A percentile compares a stretch with the other conserved stretches of the same genome.
phyloP scores from a whole-genome alignment of 2,329 filamentous ascomycete species.

The Ilyonectria sp. region DNA sequence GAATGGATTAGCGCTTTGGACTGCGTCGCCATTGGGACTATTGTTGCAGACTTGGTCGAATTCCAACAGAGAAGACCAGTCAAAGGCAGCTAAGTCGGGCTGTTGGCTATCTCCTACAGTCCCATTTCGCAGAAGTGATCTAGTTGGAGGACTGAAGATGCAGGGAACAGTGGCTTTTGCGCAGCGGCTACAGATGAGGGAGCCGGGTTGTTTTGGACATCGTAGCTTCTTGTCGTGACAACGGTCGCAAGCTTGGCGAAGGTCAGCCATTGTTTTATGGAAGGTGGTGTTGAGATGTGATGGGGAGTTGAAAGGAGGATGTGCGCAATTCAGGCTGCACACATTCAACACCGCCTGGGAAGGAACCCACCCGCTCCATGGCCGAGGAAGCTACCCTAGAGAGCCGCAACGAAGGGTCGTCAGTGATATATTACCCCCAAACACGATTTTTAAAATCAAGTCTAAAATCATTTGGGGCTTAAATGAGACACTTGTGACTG shows the following conservation, averaged over 20 bases:
- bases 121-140: constrained; percentile 34
- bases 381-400: background rate
- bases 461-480: background rate
- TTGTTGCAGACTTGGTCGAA: constrained; percentile 27
- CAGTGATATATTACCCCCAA: too few species aligned
- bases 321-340: background rate
- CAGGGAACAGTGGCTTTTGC: constrained; percentile 58
- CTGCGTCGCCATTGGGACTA: background rate
- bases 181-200: constrained; percentile 58
- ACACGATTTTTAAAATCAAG: background rate
- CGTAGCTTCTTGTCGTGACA: constrained; percentile 64
- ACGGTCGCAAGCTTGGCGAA: constrained; percentile 58
- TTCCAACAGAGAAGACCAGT: constrained; percentile 41
- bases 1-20: background rate
- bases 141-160: constrained; percentile 59
- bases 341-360: background rate
- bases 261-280: constrained; percentile 39
- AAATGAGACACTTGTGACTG: background rate
- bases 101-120: constrained; percentile 5
- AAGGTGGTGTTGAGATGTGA: background rate
- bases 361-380: background rate
- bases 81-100: constrained; percentile 32
- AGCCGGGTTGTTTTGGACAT: constrained; percentile 58
- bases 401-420: background rate
- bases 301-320: background rate